Evolutionary conservation across 73 alveolate species (phyloP).

Genomic region (Paramecium caudatum): DNA sequence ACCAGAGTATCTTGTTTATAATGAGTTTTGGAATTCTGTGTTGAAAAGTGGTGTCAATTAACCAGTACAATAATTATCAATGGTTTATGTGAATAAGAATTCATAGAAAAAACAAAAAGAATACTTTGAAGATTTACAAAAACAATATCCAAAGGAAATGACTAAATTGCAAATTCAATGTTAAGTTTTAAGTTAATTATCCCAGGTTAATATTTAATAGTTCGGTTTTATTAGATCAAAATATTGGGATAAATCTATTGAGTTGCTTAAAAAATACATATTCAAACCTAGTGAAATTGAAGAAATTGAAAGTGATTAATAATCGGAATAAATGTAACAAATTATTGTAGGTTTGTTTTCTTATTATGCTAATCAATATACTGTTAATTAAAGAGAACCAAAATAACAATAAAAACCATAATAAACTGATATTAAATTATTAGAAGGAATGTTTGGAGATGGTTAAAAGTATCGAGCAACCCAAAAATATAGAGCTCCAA

Average conservation of each 20-base stretch:
- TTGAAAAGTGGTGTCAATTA: not conserved
- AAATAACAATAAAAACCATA: not conserved
- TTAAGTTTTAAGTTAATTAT: not conserved
- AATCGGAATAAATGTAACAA: not conserved
- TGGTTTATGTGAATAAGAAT: constrained; percentile 1
- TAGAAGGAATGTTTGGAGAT: constrained; percentile 7
- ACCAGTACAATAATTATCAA: not conserved
- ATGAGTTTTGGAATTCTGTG: not conserved
- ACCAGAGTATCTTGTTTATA: not conserved
- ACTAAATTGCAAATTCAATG: not conserved
- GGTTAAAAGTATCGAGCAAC: not conserved
- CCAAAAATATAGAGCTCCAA: not conserved
- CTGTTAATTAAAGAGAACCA: not conserved
- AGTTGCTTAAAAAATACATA: constrained; percentile 1
- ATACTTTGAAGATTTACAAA: not conserved
- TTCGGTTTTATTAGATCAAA: constrained; percentile 9
- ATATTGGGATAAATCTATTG: constrained; percentile 38
- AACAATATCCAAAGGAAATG: not conserved
- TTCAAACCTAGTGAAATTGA: constrained; percentile 32
- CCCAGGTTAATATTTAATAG: not conserved
- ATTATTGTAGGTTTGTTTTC: not conserved
- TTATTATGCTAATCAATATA: not conserved
- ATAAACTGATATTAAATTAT: not conserved
- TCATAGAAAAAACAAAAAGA: constrained; percentile 12
- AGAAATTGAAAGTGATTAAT: constrained; percentile 27